Evolutionary conservation across 1,284 basidiomycete genomes (phyloP).

Genomic region (Sanghuangporus sanghuang): DNA sequence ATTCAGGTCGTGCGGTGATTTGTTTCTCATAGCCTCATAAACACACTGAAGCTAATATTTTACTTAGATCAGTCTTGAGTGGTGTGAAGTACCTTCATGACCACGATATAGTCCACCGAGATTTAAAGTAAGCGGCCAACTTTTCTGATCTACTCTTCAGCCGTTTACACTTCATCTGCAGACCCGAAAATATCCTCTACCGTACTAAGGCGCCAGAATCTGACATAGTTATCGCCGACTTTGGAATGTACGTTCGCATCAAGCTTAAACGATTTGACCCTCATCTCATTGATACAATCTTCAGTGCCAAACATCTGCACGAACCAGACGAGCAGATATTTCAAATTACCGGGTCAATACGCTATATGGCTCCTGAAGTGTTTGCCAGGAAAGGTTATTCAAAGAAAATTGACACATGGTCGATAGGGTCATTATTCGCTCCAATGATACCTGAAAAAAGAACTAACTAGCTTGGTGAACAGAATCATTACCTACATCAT

Average conservation of each 20-base stretch:
- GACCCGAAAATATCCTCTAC: constrained; percentile 93
- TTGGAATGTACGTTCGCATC: constrained; percentile 73
- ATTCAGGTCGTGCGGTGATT: constrained; percentile 63
- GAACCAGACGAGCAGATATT: constrained; percentile 74
- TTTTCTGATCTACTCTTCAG: neutral
- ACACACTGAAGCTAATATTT: neutral
- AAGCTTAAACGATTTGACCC: neutral
- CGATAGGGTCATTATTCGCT: constrained; percentile 60
- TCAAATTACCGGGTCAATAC: constrained; percentile 84
- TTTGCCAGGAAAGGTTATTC: constrained; percentile 81
- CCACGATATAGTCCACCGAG: constrained; percentile 88
- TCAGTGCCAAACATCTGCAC: constrained; percentile 81
- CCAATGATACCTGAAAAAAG: neutral
- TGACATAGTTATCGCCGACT: constrained; percentile 90
- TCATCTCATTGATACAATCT: constrained; percentile 10
- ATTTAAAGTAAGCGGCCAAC: constrained; percentile 62
- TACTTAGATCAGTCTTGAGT: constrained; percentile 61
- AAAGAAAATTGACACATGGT: constrained; percentile 93
- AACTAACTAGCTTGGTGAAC: neutral
- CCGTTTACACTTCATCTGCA: constrained; percentile 24
- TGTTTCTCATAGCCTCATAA: neutral
- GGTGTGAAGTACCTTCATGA: constrained; percentile 82
- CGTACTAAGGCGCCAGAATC: constrained; percentile 69
- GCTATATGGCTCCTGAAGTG: constrained; percentile 94
- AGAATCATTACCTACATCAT: constrained; percentile 93